Base-by-base conservation (phyloP, 2,329 filamentous ascomycete genomes). In the Epichloe bromicola region DNA sequence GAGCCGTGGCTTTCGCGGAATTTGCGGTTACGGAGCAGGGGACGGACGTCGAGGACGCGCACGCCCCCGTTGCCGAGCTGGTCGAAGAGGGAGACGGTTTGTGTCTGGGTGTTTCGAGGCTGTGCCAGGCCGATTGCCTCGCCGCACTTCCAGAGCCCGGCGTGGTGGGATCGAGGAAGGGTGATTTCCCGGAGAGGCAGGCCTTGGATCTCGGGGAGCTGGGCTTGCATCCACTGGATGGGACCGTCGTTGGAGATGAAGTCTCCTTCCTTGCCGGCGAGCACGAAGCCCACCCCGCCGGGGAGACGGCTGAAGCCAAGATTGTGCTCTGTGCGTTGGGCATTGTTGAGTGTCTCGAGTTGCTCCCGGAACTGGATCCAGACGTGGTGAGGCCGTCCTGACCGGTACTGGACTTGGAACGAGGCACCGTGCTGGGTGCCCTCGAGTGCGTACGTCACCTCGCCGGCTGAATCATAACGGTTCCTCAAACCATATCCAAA, bases 111-210 rank as follows among this genome's bases (percentile, higher is more conserved):
- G 54, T 61, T 62, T n/a, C 12, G 8, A 2, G 26, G 3, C 17
- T 4, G 15, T 2, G 51, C 60, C 3, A 56, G 7, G 30, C 51
- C 56, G n/a, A 58, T 11, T 1, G 11, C 1, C 7, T 36, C 7
- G 2, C 33, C 12, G 17, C n/a, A 41, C 37, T 54, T 53, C 49
- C 55, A 62, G 58, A 64, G 54, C 48, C 63, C 65, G 0, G 59
- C 48, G 53, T 66, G 61, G 52, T 67, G 65, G 2, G 65, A 62
- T 0, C 63, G 59, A 1, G 63, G 62, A 26, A 67, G 54, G 17
- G 59, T 41, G 23, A 67, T 57, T 33, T 66, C 58, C 6, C 62
- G 57, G 2, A 67, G 60, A 2, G 59, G 53, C 8, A 59, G 33
- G 11, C 63, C 19, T 2, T 60, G 59, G 7, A 67, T 60, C 12